Percentiles rank a stretch among this genome's conserved stretches.
Conservation (phyloP, 495 filamentous ascomycete species). For the Amorphotheca resinae region DNA sequence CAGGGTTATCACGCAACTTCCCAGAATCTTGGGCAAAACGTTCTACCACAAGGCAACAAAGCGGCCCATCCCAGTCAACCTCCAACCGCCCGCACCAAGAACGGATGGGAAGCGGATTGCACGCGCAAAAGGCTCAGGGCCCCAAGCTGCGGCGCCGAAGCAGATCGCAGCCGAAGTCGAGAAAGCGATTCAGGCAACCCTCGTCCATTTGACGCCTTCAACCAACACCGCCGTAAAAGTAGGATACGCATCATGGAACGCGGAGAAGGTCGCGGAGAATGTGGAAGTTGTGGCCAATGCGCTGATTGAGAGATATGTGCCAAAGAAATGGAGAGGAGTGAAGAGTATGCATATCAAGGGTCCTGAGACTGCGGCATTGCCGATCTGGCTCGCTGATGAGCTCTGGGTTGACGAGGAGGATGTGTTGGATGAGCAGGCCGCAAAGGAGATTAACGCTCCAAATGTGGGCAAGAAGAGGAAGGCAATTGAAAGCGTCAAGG, state of each 20-base stretch:
- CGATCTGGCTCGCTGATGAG: constrained; percentile 84
- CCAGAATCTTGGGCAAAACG: constrained; percentile 64
- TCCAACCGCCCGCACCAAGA: constrained; percentile 48
- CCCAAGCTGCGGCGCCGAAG: constrained; percentile 29
- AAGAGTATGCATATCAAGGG: constrained; percentile 80
- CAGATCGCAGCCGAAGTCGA: constrained; percentile 59
- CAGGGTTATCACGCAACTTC: constrained; percentile 64
- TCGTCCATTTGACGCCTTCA: constrained; percentile 60
- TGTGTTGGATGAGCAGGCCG: constrained; percentile 51
- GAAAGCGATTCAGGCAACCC: constrained; percentile 53
- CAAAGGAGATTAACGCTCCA: constrained; percentile 36
- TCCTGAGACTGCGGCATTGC: constrained; percentile 70
- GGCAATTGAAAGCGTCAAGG: constrained; percentile 34
- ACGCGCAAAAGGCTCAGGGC: constrained; percentile 33
- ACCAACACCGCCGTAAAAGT: constrained; percentile 55
- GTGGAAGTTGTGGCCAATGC: constrained; percentile 54
- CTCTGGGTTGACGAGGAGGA: constrained; percentile 76
- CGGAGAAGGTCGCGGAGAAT: constrained; percentile 70
- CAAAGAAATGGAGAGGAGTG: constrained; percentile 76
- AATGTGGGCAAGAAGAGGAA: constrained; percentile 59
- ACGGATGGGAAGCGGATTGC: constrained; percentile 55
- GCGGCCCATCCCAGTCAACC: constrained; percentile 73
- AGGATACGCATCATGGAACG: constrained; percentile 56
- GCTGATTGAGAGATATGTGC: constrained; percentile 62
- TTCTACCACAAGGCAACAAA: constrained; percentile 74